These are phyloP conservation scores for Gymnopilus dilepis DNA, from an alignment of 768 basidiomycete genomes.

Conservation along the genomic window DNA sequence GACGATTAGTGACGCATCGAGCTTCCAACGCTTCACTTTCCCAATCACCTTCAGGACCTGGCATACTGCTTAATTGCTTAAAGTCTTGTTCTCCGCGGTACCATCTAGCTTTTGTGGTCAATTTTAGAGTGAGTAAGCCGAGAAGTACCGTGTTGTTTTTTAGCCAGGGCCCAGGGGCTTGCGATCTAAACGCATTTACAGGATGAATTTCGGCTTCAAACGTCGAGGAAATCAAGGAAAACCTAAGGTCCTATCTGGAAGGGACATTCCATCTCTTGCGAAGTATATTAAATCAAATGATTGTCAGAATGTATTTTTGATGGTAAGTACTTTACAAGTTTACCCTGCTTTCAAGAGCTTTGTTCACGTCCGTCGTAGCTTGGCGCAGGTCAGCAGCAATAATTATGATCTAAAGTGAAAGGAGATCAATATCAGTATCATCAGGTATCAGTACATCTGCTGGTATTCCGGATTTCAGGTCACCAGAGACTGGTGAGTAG, in stretches of 20 bases:
- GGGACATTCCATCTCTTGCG: conserved; percentile 47
- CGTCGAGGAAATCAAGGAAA: conserved; percentile 15
- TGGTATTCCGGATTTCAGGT: conserved; percentile 90
- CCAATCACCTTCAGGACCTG: not conserved
- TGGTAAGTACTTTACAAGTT: conserved; percentile 51
- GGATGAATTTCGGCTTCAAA: conserved; percentile 11
- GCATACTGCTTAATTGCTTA: no score
- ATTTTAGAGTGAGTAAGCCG: not conserved
- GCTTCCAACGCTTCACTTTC: not conserved
- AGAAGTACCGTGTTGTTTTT: not conserved
- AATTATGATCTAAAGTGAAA: not conserved
- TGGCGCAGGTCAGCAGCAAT: conserved; percentile 65
- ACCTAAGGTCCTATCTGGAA: conserved; percentile 33
- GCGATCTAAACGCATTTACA: not conserved
- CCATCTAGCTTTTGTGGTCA: not conserved
- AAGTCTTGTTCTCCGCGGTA: no score
- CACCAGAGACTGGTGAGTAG: conserved; percentile 76
- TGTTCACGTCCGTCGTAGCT: conserved; percentile 45
- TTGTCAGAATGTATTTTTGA: conserved; percentile 73
- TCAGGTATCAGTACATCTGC: conserved; percentile 79
- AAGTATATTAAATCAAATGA: conserved; percentile 71
- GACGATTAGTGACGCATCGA: not conserved
- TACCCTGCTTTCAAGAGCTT: not conserved
- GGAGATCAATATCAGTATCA: not conserved
- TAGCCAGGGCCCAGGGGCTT: not conserved